Evolutionary conservation across 2,329 filamentous ascomycete species (phyloP).

Genomic region (Colletotrichum sojae): DNA sequence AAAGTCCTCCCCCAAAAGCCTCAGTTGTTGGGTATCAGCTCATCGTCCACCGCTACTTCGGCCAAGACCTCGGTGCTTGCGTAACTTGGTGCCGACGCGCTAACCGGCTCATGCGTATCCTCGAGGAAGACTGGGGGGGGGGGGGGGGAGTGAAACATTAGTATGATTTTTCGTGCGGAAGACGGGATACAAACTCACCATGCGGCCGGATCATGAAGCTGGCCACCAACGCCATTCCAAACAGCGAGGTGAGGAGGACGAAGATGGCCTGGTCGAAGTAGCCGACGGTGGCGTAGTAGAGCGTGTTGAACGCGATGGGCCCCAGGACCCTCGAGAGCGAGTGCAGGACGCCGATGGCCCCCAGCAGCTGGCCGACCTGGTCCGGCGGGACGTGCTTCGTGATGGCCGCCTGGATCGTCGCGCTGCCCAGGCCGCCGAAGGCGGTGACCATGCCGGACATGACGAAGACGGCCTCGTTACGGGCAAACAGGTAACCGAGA

Average conservation of each 20-base stretch:
- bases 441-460: constrained; percentile 80
- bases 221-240: constrained; percentile 74
- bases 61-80: constrained; percentile 20
- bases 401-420: constrained; percentile 85
- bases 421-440: constrained; percentile 86
- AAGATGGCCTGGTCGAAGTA: constrained; percentile 88
- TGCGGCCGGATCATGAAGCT: constrained; percentile 81
- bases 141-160: too few species aligned
- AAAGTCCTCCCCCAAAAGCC: not conserved
- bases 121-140: constrained; percentile 41
- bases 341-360: constrained; percentile 88
- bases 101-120: constrained; percentile 28
- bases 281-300: constrained; percentile 87
- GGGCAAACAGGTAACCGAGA: constrained; percentile 79
- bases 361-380: constrained; percentile 87
- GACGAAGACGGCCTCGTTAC: constrained; percentile 75
- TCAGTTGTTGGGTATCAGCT: constrained; percentile 36
- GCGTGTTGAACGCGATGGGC: constrained; percentile 86
- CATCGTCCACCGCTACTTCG: constrained; percentile 27
- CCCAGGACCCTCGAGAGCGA: constrained; percentile 83
- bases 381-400: constrained; percentile 93
- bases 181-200: too few species aligned
- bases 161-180: too few species aligned
- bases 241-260: constrained; percentile 77
- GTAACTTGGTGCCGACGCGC: not conserved